Base-by-base conservation (phyloP, 148 eudicot genomes). In the Vaccinium vitisidaea region DNA sequence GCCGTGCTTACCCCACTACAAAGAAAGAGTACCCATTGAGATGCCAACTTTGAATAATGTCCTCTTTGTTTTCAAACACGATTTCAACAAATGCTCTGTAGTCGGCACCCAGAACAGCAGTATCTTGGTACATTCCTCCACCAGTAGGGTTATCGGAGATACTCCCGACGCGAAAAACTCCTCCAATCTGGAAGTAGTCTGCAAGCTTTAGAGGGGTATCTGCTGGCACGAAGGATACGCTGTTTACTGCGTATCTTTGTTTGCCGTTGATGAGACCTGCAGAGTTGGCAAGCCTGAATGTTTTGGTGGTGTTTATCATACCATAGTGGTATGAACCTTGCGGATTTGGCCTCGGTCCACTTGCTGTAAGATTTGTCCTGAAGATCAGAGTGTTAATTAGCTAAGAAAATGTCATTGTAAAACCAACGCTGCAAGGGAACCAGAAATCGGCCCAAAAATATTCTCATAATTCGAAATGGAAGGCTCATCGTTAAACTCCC, bases 271-370 rank as follows among this genome's bases (percentile, higher is more conserved):
- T 39, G 5, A 23, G 75, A 11, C 71, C 81, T 4, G 87, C 84
- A 43, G 87, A 86, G 46, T 15, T 86, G 75, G 81, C 76, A 3
- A 86, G 81, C 49, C 84, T 82, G 9, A 86, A 75, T n/a, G 87
- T 86, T 76, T 79, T 59, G 39, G 87, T 86, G 32, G 82, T 86
- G 87, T 86, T 86, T 2, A 86, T 55, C 55, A 86, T 32, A 2
- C 87, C 87, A 21, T 86, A 86, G 55, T 86, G 87, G 75, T 97
- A 97, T 19, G 98, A 95, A 13, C 99, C 98, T 79, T 97, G 99
- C 52, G 99, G 99, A 81, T 97, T 97, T 6, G 99, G 99, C 89
- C 99, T 94, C 9, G 99, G 99, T 63, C 99, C 99, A 92, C 98
- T 95, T 7, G 99, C 99, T 36, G 98, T 90, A 39, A 97, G 93